Evolutionary conservation across 768 basidiomycete genomes (phyloP).

Genomic region (Russula sp.): DNA sequence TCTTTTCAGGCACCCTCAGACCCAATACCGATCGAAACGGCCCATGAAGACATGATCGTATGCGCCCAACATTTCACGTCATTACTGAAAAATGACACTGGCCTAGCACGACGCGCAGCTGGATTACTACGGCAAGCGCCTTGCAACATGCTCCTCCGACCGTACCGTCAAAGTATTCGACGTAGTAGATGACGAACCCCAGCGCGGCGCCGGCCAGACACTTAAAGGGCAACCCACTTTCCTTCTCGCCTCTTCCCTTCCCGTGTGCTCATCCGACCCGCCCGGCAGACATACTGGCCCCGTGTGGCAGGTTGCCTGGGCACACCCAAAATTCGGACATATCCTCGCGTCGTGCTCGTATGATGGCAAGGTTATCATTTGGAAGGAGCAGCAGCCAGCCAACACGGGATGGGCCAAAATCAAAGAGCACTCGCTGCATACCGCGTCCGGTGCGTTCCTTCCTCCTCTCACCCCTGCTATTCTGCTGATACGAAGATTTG

Average conservation of each 20-base stretch:
- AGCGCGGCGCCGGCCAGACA: conserved; percentile 58
- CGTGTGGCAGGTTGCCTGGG: conserved; percentile 98
- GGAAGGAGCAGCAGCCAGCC: conserved; percentile 73
- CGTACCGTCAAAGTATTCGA: conserved; percentile 93
- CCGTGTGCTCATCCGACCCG: neutral
- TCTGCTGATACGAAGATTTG: neutral
- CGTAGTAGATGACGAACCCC: conserved; percentile 80
- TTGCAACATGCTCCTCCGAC: conserved; percentile 96
- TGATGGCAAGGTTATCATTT: conserved; percentile 96
- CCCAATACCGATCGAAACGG: conserved; percentile 84
- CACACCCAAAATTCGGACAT: conserved; percentile 93
- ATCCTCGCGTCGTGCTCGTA: conserved; percentile 98
- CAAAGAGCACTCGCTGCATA: conserved; percentile 92
- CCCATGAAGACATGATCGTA: conserved; percentile 98
- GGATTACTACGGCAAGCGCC: conserved; percentile 94
- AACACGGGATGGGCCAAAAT: conserved; percentile 79
- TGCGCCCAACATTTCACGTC: conserved; percentile 27
- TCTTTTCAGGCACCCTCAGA: conserved; percentile 35
- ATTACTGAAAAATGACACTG: neutral
- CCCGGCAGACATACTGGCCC: conserved; percentile 81
- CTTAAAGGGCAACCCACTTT: conserved; percentile 61
- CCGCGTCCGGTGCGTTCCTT: conserved; percentile 69
- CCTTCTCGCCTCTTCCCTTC: neutral
- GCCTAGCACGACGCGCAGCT: conserved; percentile 92
- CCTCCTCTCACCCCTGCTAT: neutral